Base-by-base conservation (phyloP, 2,329 filamentous ascomycete genomes). In the Trichoderma aggressivum region DNA sequence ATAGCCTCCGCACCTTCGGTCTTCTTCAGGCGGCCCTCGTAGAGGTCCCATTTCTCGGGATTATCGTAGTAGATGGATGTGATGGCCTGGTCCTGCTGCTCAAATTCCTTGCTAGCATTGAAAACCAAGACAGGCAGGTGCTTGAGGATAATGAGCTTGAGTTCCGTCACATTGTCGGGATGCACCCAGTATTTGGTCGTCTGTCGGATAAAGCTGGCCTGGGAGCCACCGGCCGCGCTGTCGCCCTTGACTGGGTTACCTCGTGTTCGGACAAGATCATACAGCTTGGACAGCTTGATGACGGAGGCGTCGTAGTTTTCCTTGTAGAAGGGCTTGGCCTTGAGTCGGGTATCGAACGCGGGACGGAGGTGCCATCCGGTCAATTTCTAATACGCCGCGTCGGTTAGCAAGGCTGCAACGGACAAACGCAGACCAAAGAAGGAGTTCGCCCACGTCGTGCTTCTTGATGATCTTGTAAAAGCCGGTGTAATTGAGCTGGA, bases 401-500 rank as follows among this genome's bases (percentile, higher is more conserved):
- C 56, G n/a, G 74, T 80, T 73, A 79, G 75, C 60, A 50, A 63
- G 21, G 28, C 14, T 3, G 26, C 34, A 47, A 21, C 18, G 2
- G 24, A 74, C 12, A 24, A 14, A 21, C n/a, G 21, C 21, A 16
- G 32, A 39, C 5, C 4, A n/a, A 26, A 39, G 58, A 21, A 32
- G 18, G 58, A 14, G n/a, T 21, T 34, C 5, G 24, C 92, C 76
- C 82, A 95, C 93, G 84, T 98, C 96, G 81, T 99, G 96, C 86
- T 99, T 99, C 87, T 99, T 99, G 82, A 99, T 97, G 74, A 99
- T 99, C 86, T 99, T 99, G 85, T 98, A 97, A 81, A 99, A 99
- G 6, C 96, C 96, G 0, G 95, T 98, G 80, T 99, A 99, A 83
- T 99, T 99, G 79, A 99, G 85, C 84, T 98, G 95, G 7, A 97